These are phyloP conservation scores for Rhizopus sp. DNA, from an alignment of 371 early-diverging fungal species.

Conservation along the genomic window DNA sequence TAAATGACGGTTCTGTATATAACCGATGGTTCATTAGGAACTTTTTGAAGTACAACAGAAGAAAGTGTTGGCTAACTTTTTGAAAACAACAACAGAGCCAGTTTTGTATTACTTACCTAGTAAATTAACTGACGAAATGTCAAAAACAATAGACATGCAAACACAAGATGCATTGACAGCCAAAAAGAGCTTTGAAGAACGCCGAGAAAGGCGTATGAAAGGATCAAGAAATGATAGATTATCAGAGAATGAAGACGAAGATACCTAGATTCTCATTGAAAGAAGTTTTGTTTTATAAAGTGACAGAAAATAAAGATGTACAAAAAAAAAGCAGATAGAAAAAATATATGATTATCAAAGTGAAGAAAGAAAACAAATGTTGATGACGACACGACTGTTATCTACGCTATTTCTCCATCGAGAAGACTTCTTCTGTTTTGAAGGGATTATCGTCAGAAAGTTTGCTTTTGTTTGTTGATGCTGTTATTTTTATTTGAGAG, in stretches of 20 bases:
- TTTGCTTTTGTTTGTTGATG: constrained; percentile 3
- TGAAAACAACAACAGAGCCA: constrained; percentile 50
- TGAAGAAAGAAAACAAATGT: neutral
- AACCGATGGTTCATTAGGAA: constrained; percentile 22
- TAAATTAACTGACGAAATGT: constrained; percentile 36
- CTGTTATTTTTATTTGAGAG: neutral
- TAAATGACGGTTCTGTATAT: neutral
- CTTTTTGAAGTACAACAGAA: constrained; percentile 21
- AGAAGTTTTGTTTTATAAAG: neutral
- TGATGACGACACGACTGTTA: neutral
- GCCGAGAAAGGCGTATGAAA: constrained; percentile 14
- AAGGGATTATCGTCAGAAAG: no score
- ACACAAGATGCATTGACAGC: constrained; percentile 23
- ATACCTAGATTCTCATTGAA: neutral
- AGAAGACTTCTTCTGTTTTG: neutral
- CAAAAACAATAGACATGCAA: constrained; percentile 26
- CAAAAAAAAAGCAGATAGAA: neutral
- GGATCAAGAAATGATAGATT: constrained; percentile 9
- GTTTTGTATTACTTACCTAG: constrained; percentile 53
- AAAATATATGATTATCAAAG: constrained; percentile 1
- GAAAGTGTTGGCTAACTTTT: constrained; percentile 36
- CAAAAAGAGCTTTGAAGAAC: constrained; percentile 26
- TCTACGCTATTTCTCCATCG: constrained; percentile 6
- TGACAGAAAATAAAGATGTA: constrained; percentile 1
- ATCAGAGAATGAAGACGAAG: constrained; percentile 8